Conservation (phyloP, 352 stramenopile species). For the Phytophthora pinifolia region DNA sequence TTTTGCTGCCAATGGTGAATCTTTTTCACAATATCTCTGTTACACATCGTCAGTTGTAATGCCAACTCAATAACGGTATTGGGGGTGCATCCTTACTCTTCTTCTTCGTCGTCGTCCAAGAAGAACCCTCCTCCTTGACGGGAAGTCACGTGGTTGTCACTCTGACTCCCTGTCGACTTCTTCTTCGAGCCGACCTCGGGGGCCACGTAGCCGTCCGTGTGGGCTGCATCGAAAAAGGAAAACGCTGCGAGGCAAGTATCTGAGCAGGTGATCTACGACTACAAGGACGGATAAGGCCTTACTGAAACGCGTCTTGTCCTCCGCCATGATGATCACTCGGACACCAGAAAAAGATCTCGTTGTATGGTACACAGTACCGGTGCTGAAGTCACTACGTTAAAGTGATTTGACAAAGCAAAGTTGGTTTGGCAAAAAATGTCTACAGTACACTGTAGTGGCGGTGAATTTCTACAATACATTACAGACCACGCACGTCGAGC, state of each 20-base stretch:
- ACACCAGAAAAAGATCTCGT: conserved; percentile 9
- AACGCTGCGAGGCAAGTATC: conserved; percentile 21
- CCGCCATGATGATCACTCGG: conserved; percentile 3
- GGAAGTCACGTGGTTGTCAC: conserved; percentile 3
- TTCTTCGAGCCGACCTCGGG: conserved; percentile 4
- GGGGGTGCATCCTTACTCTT: conserved; percentile 16
- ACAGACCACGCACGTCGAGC: conserved; percentile 60
- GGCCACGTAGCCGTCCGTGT: conserved; percentile 33
- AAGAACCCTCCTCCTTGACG: conserved; percentile 22
- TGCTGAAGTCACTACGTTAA: no score
- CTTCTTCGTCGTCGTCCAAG: conserved; percentile 28
- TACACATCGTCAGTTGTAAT: conserved; percentile 3
- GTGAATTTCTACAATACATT: conserved; percentile 24
- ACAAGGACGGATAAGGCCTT: not conserved
- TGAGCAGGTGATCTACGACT: not conserved
- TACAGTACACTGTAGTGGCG: not conserved
- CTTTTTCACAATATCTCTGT: conserved; percentile 24
- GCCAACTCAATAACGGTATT: not conserved
- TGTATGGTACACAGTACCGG: conserved; percentile 15
- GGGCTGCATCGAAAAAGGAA: conserved; percentile 40
- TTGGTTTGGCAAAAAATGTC: not conserved
- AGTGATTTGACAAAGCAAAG: no score
- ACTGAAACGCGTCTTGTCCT: conserved; percentile 20
- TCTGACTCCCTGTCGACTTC: not conserved
- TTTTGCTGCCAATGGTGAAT: conserved; percentile 24